These are phyloP conservation scores for Solanum virginianum DNA, from an alignment of 257 asterid genomes.

Conservation along the genomic window DNA sequence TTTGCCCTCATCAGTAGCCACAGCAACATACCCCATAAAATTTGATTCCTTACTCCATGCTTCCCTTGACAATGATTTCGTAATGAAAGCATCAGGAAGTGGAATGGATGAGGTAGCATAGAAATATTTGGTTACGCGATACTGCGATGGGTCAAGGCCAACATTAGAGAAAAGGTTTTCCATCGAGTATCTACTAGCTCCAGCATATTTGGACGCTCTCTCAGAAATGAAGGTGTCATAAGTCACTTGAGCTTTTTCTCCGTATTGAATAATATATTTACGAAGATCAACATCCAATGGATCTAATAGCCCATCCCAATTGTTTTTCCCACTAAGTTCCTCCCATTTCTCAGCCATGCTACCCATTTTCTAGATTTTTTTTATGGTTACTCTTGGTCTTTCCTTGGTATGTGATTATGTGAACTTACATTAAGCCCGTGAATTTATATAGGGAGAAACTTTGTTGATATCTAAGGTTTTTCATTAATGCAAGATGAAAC, in stretches of 20 bases:
- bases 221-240: constrained; percentile 64
- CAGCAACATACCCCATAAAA: constrained; percentile 84
- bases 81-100: constrained; percentile 58
- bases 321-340: constrained; percentile 43
- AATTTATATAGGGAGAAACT: neutral
- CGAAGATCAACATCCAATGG: constrained; percentile 73
- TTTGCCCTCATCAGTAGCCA: constrained; percentile 73
- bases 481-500: neutral
- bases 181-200: constrained; percentile 41
- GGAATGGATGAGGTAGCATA: constrained; percentile 52
- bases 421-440: neutral
- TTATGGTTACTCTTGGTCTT: neutral
- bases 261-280: constrained; percentile 54
- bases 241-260: constrained; percentile 53
- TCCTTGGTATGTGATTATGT: neutral
- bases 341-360: constrained; percentile 49
- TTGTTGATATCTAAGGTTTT: neutral
- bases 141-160: constrained; percentile 42
- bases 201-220: constrained; percentile 56
- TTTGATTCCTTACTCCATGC: constrained; percentile 81
- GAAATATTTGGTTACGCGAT: constrained; percentile 41
- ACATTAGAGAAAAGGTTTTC: constrained; percentile 34
- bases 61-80: constrained; percentile 52
- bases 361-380: constrained; percentile 1
- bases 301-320: constrained; percentile 55